These are phyloP conservation scores for Cruciata laevipes DNA, from an alignment of 257 asterid genomes.

Conservation along the genomic window DNA sequence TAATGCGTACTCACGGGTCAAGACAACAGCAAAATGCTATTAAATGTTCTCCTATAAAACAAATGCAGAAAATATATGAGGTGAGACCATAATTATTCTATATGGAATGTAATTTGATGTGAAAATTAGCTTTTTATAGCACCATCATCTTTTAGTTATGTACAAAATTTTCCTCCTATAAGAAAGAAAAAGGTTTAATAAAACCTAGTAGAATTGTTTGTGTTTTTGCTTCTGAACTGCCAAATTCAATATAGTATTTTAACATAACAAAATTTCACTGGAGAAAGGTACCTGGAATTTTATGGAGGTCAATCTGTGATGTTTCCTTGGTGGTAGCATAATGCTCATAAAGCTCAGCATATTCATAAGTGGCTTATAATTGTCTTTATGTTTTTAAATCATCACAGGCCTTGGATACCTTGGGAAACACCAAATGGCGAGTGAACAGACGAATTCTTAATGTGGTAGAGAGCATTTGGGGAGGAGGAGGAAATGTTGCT, in stretches of 20 bases:
- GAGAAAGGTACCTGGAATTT: neutral
- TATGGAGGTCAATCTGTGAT: neutral
- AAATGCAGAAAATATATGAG: conserved; percentile 86
- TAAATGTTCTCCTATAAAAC: conserved; percentile 51
- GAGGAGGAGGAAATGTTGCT: conserved; percentile 77
- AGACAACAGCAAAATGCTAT: conserved; percentile 72
- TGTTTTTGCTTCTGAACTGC: neutral
- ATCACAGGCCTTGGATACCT: conserved; percentile 85
- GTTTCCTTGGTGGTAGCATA: neutral
- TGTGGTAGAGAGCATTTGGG: conserved; percentile 91
- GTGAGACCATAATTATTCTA: conserved; percentile 34
- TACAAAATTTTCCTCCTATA: neutral
- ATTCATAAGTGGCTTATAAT: neutral
- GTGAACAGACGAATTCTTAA: conserved; percentile 66
- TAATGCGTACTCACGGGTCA: conserved; percentile 96
- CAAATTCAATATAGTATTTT: neutral
- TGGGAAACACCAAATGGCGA: conserved; percentile 94
- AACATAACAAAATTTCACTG: too few species aligned
- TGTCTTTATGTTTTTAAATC: conserved; percentile 4
- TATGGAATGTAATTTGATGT: neutral
- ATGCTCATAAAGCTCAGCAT: too few species aligned
- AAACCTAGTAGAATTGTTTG: neutral
- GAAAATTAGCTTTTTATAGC: neutral
- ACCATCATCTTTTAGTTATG: neutral
- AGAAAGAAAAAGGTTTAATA: neutral